Base-by-base conservation (phyloP, 2,329 filamentous ascomycete genomes). In the Balansia obtecta region DNA sequence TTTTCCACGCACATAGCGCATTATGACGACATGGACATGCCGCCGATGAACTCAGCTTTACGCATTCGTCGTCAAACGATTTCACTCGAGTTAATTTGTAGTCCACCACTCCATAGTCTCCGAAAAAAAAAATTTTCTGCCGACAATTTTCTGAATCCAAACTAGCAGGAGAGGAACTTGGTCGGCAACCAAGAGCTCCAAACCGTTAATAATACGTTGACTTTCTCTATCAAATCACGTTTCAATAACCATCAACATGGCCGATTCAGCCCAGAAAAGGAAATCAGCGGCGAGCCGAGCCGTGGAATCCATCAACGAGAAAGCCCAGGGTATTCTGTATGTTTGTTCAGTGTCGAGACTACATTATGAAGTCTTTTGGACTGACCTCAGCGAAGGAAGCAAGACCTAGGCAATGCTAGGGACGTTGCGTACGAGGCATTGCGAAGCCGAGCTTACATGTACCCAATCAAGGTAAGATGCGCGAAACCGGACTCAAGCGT, bases 401-500 rank as follows among this genome's bases (percentile, higher is more conserved):
- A 90, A 56, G 90, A 96, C 62, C 82, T 83, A 51, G 74, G 79
- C 53, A 80, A 82, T 55, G 77, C 86, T 50, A 80, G 73, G 57
- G 67, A 67, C 15, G 71, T 89, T 38, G 74, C 87, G 41, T 68
- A 75, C 40, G 80, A 88, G 60, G 86, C 88, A 33, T 79, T 82
- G 48, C 80, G 75, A 58, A 95, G 88, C 55, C 80, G 82, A 46
- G 80, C 89, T 22, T 95, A 93, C 63, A 67, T 94, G 55, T 96
- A 95, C 67, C 91, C 91, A 27, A 75, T 96, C 67, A 89, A 77
- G 72, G 75, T 77, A 63, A 48, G 30, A 4, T 27, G 5, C 16
- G 10, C 20, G 4, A 27, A 27, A 27, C 4, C 5, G 27, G 4
- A 6, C 27, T 27, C 27, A 27, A 27, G 27, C 27, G 8, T 27